Base-by-base conservation (phyloP, 108 stramenopile species). In the Cyclotella sp. region DNA sequence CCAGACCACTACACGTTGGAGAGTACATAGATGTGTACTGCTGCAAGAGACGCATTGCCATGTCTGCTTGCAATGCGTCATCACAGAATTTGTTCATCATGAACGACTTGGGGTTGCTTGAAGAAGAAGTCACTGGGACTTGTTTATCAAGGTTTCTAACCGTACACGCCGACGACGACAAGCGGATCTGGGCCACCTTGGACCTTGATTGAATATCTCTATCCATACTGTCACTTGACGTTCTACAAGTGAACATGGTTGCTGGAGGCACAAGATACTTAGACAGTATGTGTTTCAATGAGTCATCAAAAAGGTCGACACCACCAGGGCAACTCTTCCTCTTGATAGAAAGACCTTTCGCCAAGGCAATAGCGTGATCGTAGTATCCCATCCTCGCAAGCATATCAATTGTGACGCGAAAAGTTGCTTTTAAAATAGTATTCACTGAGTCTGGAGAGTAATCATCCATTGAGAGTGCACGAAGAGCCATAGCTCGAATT, bases 351-450 rank as follows among this genome's bases (percentile, higher is more conserved):
- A 78, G 40, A 14, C 72, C 73, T 30, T 64, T 49, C 0, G 93
- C 78, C n/a, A 94, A 62, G 13, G 82, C 63, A 44, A 92, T 77
- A 15, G 90, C 93, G 18, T 87, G 62, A 60, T 84, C 86, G 61
- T 85, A 87, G 68, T 94, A 91, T 34, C 93, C 93, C 54, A 76
- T 64, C 42, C 81, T 51, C 44, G 88, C 89, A n/a, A 93, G 57
- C 12, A 63, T 65, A 44, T 90, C 88, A 73, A 93, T 84, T 12
- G 78, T 77, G 22, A 70, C 76, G 24, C 30, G 57, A 14, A 71
- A 66, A 43, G 72, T 29, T 42, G 71, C 55, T 44, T 81, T 69
- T 41, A 86, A 67, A 40, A 86, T 83, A 45, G 30, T 75, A 12
- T 39, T 40, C 11, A 80, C 44, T 12, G 74, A 79, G 39, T 86